Base-by-base conservation (phyloP, 2,329 filamentous ascomycete genomes). In the Metarhizium anisopliae region DNA sequence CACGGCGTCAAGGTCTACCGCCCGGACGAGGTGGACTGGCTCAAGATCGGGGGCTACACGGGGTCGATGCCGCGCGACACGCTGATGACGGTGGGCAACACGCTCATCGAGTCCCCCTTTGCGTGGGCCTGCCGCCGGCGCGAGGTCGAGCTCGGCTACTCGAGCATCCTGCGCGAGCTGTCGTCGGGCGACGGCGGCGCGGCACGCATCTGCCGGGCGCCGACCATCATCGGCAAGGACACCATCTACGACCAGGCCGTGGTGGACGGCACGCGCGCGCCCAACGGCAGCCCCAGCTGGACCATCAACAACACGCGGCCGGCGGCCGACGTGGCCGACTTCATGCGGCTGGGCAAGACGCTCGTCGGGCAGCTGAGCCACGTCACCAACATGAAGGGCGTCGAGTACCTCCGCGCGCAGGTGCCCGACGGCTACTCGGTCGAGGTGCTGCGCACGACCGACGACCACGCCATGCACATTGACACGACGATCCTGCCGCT, bases 241-340 rank as follows among this genome's bases (percentile, higher is more conserved):
- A 62, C 63, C 14, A 47, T 66, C 16, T 64, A 63, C 52, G 59
- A 65, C 25, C 43, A 49, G 32, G 47, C 50, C 2, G 13, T 55
- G 13, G 18, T 55, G 7, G 32, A 52, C 16, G 54, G 42, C 32
- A 49, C 50, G 20, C 50, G 42, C 36, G 2, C 5, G 35, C 25
- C 20, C 16, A 51, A 57, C 11, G 35, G 49, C 7, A 32, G 18
- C n/a, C 49, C 35, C 14, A 53, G 47, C 13, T 69, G 66, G 66
- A 58, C 58, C 14, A 68, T 69, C 60, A 70, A 70, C 55, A 67
- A 70, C 56, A 61, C 53, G 20, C 61, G 68, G 1, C 66, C 66
- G 5, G 66, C 68, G 4, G 69, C 70, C 40, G 68, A 70, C 52
- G 64, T 65, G 20, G 68, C 68, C 6, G 68, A 70, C 51, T 70